Percentiles rank a stretch among this genome's conserved stretches.
phyloP scores from a whole-genome alignment of 192 early-diverging fungal genomes.

The Coemansia pectinata region DNA sequence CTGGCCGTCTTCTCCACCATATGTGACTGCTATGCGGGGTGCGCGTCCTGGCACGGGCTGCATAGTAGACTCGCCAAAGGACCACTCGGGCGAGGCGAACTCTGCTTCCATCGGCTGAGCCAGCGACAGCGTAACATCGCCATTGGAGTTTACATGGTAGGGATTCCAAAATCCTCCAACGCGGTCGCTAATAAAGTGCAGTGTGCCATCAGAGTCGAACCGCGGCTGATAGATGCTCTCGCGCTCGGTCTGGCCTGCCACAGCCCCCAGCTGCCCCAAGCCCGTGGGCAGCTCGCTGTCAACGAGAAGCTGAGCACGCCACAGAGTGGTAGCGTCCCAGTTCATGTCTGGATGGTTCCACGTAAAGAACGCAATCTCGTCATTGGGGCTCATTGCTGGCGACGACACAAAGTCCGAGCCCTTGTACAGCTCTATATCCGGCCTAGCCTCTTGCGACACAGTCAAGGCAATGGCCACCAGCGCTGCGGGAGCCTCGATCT shows the following conservation, averaged over 20 bases:
- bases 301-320: slow-evolving; percentile 40
- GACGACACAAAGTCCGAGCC: slow-evolving; percentile 69
- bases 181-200: slow-evolving; percentile 71
- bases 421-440: slow-evolving; percentile 50
- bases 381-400: slow-evolving; percentile 59
- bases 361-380: slow-evolving; percentile 61
- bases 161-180: slow-evolving; percentile 70
- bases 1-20: slow-evolving; percentile 8
- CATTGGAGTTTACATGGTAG: slow-evolving; percentile 52
- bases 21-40: slow-evolving; percentile 25
- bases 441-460: slow-evolving; percentile 11
- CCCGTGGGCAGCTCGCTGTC: neutral
- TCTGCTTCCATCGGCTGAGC: slow-evolving; percentile 59
- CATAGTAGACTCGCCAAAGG: slow-evolving; percentile 46
- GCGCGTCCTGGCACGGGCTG: slow-evolving; percentile 30
- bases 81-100: slow-evolving; percentile 64
- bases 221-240: slow-evolving; percentile 64
- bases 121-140: slow-evolving; percentile 48
- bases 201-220: slow-evolving; percentile 56
- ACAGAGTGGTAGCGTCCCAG: slow-evolving; percentile 70
- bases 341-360: slow-evolving; percentile 82
- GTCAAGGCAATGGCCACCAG: slow-evolving; percentile 60
- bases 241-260: slow-evolving; percentile 28
- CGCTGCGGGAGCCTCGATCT: slow-evolving; percentile 43
- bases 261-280: slow-evolving; percentile 1